Percentiles rank a stretch among this genome's conserved stretches.
phyloP scores from a whole-genome alignment of 2,329 filamentous ascomycete species.

The Neurospora sp. region DNA sequence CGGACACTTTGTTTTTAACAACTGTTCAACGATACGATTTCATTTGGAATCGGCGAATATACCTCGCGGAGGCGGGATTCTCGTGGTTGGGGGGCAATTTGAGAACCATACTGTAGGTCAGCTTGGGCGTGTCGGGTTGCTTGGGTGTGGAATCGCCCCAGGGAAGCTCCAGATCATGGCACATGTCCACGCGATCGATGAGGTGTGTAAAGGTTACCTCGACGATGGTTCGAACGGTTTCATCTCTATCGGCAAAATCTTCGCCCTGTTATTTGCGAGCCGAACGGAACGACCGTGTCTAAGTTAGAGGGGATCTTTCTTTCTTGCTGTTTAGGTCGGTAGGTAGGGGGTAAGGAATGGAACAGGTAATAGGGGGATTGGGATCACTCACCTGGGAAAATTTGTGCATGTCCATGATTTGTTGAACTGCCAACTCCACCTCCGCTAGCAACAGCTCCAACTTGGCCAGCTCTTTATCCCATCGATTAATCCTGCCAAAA shows the following conservation, averaged over 20 bases:
- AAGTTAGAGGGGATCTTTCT: neutral
- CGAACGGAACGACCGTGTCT: neutral
- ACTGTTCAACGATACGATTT: neutral
- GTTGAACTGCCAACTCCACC: neutral
- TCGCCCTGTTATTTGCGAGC: neutral
- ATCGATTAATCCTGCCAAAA: neutral
- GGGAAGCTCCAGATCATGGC: neutral
- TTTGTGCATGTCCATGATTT: neutral
- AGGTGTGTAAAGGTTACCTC: neutral
- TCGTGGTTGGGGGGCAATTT: neutral
- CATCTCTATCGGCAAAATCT: neutral
- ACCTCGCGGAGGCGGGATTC: neutral
- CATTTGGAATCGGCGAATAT: neutral
- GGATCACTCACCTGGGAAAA: neutral
- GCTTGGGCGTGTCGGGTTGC: neutral
- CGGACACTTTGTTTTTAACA: neutral
- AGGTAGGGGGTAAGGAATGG: neutral
- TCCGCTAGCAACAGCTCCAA: neutral
- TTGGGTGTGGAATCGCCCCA: neutral
- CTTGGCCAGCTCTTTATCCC: neutral
- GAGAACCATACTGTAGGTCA: neutral
- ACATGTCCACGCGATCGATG: neutral
- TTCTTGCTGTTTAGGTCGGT: neutral
- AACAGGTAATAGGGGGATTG: neutral
- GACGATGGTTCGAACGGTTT: neutral